Base-by-base conservation (phyloP, 805 yeast species). In the Wickerhamiella qilinensis region DNA sequence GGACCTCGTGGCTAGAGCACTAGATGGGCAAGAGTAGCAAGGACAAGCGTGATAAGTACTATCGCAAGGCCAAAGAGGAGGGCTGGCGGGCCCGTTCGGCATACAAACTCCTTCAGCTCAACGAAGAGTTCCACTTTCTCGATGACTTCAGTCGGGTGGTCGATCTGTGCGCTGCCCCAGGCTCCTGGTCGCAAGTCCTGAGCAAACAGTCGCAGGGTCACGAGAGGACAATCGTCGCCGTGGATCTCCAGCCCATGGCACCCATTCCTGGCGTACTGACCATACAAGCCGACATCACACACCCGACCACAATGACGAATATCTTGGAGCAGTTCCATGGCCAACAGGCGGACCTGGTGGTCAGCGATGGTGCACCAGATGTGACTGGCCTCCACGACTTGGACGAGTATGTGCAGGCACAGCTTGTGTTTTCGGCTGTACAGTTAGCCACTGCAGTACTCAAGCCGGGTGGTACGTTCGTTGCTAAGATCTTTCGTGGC, bases 61-160 rank as follows among this genome's bases (percentile, higher is more conserved):
- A 52, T 46, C 50, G 98, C 58, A 77, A 82, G 55, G 98, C 98
- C 41, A 91, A 91, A 54, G 98, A 91, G 55, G 93, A 86, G 57
- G 98, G 98, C 11, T 91, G 93, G 82, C 68, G 98, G 50, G 98
- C 98, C 1, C 67, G 98, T 32, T 85, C 96, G 0, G 98, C 98
- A 0, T 91, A 84, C 66, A 91, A 91, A 55, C 68, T 91, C 9
- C 65, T 91, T 3, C 98, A 91, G 55, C 62, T 91, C 35, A 79
- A 91, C 52, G 94, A 88, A 40, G 86, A 91, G 56, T 91, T 88
- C 56, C 77, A 80, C 44, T 69, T 85, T 28, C 73, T 91, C 40
- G 65, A 67, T 39, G 78, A 73, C 30, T 75, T 85, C 27, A 67
- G 65, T 33, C 64, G 94, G 49, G 97, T 91, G 3, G 98, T 91